phyloP scores from a whole-genome alignment of 176 grass and related monocot species.

The Paspalum vaginatum region DNA sequence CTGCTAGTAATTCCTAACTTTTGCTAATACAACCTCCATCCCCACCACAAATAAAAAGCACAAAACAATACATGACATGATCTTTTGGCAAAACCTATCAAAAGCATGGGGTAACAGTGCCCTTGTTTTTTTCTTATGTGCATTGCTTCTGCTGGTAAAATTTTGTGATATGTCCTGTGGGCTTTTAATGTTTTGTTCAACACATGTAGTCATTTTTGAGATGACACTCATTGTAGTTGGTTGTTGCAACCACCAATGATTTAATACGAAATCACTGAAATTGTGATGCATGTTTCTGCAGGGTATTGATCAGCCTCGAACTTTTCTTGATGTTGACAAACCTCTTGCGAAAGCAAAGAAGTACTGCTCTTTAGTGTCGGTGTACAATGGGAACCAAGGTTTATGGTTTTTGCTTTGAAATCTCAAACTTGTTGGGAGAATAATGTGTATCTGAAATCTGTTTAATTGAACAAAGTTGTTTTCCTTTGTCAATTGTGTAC shows the following conservation, averaged over 20 bases:
- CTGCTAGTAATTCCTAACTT: background rate
- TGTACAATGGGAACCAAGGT: slow-evolving; percentile 33
- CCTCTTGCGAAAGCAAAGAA: slow-evolving; percentile 33
- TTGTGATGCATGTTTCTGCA: slow-evolving; percentile 30
- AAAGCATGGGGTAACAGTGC: background rate
- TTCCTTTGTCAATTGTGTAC: slow-evolving; percentile 30
- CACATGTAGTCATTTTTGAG: background rate
- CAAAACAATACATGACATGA: no score
- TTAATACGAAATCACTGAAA: background rate
- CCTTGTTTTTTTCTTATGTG: background rate
- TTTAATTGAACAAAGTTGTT: slow-evolving; percentile 34
- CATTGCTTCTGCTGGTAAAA: background rate
- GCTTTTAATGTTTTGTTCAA: background rate
- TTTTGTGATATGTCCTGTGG: background rate
- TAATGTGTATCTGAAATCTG: slow-evolving; percentile 47
- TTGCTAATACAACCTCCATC: background rate
- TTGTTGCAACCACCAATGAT: background rate
- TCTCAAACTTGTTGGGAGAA: slow-evolving; percentile 20
- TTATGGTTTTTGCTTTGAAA: slow-evolving; percentile 37
- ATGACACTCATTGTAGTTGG: background rate
- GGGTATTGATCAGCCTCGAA: slow-evolving; percentile 30
- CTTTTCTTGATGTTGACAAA: slow-evolving; percentile 42
- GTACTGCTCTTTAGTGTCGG: slow-evolving; percentile 29
- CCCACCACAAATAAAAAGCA: no score
- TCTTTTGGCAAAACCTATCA: background rate